A percentile compares a stretch with the other conserved stretches of the same genome.
Evolutionary conservation across 176 grass and related monocot genomes (phyloP).

Genomic region (Microstegium vimineum): DNA sequence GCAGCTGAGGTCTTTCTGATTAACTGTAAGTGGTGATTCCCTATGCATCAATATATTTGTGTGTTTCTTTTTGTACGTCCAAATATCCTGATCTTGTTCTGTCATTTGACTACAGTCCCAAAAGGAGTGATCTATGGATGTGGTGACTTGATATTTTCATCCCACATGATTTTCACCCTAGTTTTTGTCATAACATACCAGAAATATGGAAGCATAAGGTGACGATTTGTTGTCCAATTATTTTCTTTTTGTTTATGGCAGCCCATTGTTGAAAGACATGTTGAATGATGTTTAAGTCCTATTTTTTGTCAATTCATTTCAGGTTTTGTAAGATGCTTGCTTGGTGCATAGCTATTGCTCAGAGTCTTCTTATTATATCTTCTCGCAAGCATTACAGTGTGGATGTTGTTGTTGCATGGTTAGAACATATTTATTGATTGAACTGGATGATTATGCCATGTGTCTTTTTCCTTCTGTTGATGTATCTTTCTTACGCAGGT

Average conservation of each 20-base stretch:
- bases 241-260: neutral
- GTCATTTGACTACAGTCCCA: slow-evolving; percentile 50
- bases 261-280: neutral
- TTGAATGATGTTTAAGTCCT: neutral
- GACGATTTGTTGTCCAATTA: neutral
- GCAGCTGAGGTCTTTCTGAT: slow-evolving; percentile 61
- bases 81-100: neutral
- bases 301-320: neutral
- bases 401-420: slow-evolving; percentile 92
- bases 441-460: neutral
- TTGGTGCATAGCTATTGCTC: slow-evolving; percentile 58
- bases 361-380: slow-evolving; percentile 83
- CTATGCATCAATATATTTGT: neutral
- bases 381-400: slow-evolving; percentile 94
- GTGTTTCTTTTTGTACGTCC: neutral
- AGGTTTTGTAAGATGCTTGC: slow-evolving; percentile 64
- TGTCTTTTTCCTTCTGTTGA: neutral
- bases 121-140: slow-evolving; percentile 79
- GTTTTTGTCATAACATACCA: slow-evolving; percentile 77
- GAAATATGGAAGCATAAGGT: slow-evolving; percentile 78
- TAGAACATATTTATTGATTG: slow-evolving; percentile 6
- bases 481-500: slow-evolving; percentile 37
- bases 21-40: slow-evolving; percentile 50
- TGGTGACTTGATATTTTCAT: slow-evolving; percentile 93
- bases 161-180: slow-evolving; percentile 92